phyloP scores from a whole-genome alignment of 2,329 filamentous ascomycete genomes.

The Diplocarpon rosae region DNA sequence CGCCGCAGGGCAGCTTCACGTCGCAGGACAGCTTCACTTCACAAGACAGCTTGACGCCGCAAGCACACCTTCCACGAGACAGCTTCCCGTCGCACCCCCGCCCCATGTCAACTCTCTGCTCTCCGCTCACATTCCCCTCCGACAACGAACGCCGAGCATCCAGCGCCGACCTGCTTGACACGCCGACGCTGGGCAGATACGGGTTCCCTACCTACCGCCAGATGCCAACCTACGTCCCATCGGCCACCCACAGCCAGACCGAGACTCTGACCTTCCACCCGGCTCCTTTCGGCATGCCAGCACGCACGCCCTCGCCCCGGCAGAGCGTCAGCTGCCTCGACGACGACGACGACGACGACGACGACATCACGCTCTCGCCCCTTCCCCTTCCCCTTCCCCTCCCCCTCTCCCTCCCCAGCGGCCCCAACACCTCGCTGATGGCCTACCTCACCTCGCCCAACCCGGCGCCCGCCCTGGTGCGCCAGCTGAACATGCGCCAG shows the following conservation, averaged over 20 bases:
- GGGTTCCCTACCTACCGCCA: slow-evolving; percentile 79
- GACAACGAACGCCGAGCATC: slow-evolving; percentile 47
- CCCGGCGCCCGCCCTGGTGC: slow-evolving; percentile 71
- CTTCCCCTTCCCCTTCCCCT: no score
- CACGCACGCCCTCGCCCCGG: slow-evolving; percentile 36
- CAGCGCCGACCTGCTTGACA: slow-evolving; percentile 57
- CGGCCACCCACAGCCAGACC: slow-evolving; percentile 25
- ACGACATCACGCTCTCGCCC: slow-evolving; percentile 26
- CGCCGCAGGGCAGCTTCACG: background rate
- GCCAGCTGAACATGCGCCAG: slow-evolving; percentile 59
- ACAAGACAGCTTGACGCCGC: no score
- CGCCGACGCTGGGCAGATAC: slow-evolving; percentile 54
- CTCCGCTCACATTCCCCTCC: slow-evolving; percentile 22
- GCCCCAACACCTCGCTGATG: slow-evolving; percentile 55
- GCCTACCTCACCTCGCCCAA: slow-evolving; percentile 70
- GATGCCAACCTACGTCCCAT: slow-evolving; percentile 44
- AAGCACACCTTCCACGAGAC: no score
- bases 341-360: no score
- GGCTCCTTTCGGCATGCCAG: slow-evolving; percentile 27
- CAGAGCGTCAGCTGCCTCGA: slow-evolving; percentile 23
- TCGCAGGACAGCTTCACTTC: slow-evolving; percentile 11
- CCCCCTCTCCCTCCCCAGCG: slow-evolving; percentile 18
- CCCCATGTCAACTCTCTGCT: slow-evolving; percentile 25
- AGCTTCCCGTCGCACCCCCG: slow-evolving; percentile 21
- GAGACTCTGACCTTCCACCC: slow-evolving; percentile 38